phyloP scores from a whole-genome alignment of 2,329 filamentous ascomycete genomes.

The Calonectria naviculata region DNA sequence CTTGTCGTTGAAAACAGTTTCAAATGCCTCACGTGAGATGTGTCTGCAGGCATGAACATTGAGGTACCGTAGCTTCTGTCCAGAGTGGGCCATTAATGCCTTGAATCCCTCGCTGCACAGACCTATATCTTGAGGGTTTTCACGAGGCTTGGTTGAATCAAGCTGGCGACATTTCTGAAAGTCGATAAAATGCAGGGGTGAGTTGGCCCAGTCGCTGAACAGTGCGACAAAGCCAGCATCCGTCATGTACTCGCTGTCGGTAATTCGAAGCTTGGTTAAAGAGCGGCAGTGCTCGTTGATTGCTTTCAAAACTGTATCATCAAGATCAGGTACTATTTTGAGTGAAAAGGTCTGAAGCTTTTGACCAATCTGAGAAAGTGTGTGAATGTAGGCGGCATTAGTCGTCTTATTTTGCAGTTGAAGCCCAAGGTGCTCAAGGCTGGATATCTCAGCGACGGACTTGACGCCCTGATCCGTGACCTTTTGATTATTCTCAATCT shows the following conservation, averaged over 20 bases:
- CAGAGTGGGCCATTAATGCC: slow-evolving; percentile 88
- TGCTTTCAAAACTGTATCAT: slow-evolving; percentile 76
- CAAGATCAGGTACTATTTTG: slow-evolving; percentile 71
- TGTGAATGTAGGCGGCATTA: slow-evolving; percentile 66
- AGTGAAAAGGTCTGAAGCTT: slow-evolving; percentile 83
- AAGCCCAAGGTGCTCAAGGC: slow-evolving; percentile 81
- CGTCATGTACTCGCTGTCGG: slow-evolving; percentile 79
- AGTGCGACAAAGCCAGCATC: slow-evolving; percentile 79
- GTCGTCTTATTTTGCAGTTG: slow-evolving; percentile 70
- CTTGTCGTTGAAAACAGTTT: slow-evolving; percentile 74
- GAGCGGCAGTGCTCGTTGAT: slow-evolving; percentile 77
- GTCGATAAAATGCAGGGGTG: slow-evolving; percentile 76
- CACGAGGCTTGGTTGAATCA: slow-evolving; percentile 76
- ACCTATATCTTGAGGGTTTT: slow-evolving; percentile 74
- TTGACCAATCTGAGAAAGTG: slow-evolving; percentile 72
- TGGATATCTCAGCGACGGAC: slow-evolving; percentile 69
- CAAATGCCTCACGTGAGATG: slow-evolving; percentile 78
- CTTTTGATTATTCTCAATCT: slow-evolving; percentile 83
- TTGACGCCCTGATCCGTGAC: slow-evolving; percentile 74
- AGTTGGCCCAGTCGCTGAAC: slow-evolving; percentile 82
- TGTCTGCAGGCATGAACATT: slow-evolving; percentile 89
- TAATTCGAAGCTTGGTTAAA: slow-evolving; percentile 83
- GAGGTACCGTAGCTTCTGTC: slow-evolving; percentile 70
- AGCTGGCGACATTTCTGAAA: slow-evolving; percentile 82
- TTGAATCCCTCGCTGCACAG: slow-evolving; percentile 81